Conservation (phyloP, 148 eudicot species). For the Camellia granthamiana region DNA sequence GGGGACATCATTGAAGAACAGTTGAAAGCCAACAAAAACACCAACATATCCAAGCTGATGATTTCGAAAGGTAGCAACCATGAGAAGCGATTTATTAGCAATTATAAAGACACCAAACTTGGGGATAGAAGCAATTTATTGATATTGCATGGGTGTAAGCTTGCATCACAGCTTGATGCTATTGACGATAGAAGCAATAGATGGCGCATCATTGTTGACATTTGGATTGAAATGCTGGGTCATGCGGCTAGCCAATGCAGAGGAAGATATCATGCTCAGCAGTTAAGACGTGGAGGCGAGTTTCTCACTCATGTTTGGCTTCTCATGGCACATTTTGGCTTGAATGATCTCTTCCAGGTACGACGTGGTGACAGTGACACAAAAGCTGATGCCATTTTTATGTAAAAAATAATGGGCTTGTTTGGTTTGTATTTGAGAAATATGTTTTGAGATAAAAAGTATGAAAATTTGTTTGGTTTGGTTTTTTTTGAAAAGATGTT, state of each 20-base stretch:
- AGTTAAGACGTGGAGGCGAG: too few species aligned
- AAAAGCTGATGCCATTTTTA: not conserved
- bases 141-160: not conserved
- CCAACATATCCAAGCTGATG: not conserved
- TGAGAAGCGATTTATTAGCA: not conserved
- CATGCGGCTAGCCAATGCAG: slow-evolving; percentile 3
- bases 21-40: not conserved
- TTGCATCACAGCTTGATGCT: not conserved
- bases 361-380: not conserved
- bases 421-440: too few species aligned
- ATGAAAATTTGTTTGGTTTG: too few species aligned
- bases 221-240: not conserved
- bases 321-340: slow-evolving; percentile 3
- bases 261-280: not conserved
- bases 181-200: not conserved
- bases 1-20: not conserved
- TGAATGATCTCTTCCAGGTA: not conserved
- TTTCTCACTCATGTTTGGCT: not conserved
- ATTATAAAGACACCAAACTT: not conserved
- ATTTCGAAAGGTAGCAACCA: not conserved
- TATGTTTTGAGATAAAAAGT: too few species aligned
- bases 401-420: not conserved
- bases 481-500: too few species aligned
- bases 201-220: fast-evolving
- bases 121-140: not conserved